Percentiles rank a stretch among this genome's conserved stretches.
Evolutionary conservation across 805 yeast species (phyloP).

Genomic region (Jamesozyma lodderae): DNA sequence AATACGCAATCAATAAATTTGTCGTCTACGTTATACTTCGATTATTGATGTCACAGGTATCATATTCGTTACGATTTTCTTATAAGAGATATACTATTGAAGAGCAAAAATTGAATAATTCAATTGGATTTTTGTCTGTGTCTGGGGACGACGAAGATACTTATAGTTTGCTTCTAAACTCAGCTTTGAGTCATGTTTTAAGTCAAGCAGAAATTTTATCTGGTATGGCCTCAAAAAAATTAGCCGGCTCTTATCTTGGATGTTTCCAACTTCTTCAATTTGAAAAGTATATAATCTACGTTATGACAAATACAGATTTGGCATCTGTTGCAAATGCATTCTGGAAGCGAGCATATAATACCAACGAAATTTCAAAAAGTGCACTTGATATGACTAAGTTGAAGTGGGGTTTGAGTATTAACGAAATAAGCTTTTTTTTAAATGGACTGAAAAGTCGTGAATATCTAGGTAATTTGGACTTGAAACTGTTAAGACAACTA

Average conservation of each 20-base stretch:
- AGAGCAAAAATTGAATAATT: neutral
- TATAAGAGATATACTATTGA: constrained; percentile 6
- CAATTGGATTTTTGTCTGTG: neutral
- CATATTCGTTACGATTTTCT: constrained; percentile 8
- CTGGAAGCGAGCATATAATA: constrained; percentile 9
- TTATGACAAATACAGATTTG: constrained; percentile 8
- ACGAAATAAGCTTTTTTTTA: constrained; percentile 6
- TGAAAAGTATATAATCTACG: constrained; percentile 11
- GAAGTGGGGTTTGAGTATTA: constrained; percentile 19
- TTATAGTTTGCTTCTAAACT: neutral
- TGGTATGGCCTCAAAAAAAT: constrained; percentile 2
- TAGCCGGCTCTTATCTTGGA: constrained; percentile 9
- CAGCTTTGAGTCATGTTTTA: constrained; percentile 1
- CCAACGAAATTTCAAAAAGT: constrained; percentile 7
- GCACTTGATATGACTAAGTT: constrained; percentile 9
- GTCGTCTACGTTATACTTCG: constrained; percentile 8
- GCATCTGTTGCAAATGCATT: constrained; percentile 6
- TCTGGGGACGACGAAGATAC: neutral
- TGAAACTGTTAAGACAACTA: constrained; percentile 5
- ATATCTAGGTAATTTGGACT: constrained; percentile 3
- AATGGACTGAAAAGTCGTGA: constrained; percentile 10
- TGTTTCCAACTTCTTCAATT: constrained; percentile 10
- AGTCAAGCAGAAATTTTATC: constrained; percentile 5
- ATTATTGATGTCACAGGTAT: constrained; percentile 11
- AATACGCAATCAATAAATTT: constrained; percentile 9